phyloP scores from a whole-genome alignment of 2,329 filamentous ascomycete species.

The Nemania sp. region DNA sequence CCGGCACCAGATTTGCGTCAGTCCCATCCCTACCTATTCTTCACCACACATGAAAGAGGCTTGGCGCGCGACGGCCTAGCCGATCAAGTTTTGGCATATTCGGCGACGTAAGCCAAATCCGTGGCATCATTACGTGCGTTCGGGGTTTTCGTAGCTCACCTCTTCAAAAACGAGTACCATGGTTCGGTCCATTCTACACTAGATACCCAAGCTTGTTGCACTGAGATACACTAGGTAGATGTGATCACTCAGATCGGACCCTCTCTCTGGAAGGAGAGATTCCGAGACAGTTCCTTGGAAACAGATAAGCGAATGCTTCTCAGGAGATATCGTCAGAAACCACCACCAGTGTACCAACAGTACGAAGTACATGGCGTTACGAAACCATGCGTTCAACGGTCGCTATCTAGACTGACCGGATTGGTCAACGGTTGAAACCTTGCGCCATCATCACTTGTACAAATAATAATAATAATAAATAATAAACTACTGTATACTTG shows the following conservation, averaged over 20 bases:
- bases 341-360: not conserved
- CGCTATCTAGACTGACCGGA: slow-evolving; percentile 6
- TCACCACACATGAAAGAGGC: slow-evolving; percentile 13
- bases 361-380: not conserved
- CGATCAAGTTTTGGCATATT: slow-evolving; percentile 20
- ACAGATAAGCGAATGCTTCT: slow-evolving; percentile 20
- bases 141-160: slow-evolving; percentile 22
- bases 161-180: slow-evolving; percentile 19
- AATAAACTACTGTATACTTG: too few species aligned
- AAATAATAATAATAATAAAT: slow-evolving; percentile 1
- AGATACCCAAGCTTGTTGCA: not conserved
- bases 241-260: slow-evolving; percentile 7
- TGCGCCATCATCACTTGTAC: not conserved
- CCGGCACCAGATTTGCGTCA: slow-evolving; percentile 10
- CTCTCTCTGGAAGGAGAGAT: slow-evolving; percentile 16
- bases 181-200: slow-evolving; percentile 15
- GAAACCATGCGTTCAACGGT: slow-evolving; percentile 24
- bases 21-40: not conserved
- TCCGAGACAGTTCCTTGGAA: slow-evolving; percentile 10
- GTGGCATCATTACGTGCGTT: slow-evolving; percentile 24
- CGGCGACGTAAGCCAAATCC: slow-evolving; percentile 15
- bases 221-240: not conserved
- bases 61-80: not conserved
- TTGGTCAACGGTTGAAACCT: slow-evolving; percentile 20
- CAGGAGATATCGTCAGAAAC: slow-evolving; percentile 2